phyloP scores from a whole-genome alignment of 495 filamentous ascomycete species.

The Aspergillus kassunensis region DNA sequence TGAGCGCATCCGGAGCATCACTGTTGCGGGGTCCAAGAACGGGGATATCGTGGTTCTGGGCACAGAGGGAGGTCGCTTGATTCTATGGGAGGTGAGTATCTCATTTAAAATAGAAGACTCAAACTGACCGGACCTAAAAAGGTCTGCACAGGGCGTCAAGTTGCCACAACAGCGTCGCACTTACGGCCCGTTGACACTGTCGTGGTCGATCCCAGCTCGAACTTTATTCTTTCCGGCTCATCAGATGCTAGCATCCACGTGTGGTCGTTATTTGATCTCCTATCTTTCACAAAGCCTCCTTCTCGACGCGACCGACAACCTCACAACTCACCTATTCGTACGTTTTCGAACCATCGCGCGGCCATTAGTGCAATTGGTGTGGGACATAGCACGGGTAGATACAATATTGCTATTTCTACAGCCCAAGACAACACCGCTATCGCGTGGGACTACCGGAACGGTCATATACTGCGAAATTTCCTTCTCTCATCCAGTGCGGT shows the following conservation, averaged over 20 bases:
- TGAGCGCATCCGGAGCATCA: slow-evolving; percentile 74
- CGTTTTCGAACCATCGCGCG: slow-evolving; percentile 74
- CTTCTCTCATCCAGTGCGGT: slow-evolving; percentile 68
- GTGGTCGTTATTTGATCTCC: slow-evolving; percentile 74
- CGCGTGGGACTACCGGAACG: slow-evolving; percentile 84
- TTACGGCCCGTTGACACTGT: slow-evolving; percentile 79
- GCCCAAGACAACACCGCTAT: slow-evolving; percentile 79
- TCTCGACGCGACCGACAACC: slow-evolving; percentile 32
- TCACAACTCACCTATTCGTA: slow-evolving; percentile 55
- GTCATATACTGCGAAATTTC: slow-evolving; percentile 69
- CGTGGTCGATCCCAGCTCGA: slow-evolving; percentile 64
- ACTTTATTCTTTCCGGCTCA: slow-evolving; percentile 82
- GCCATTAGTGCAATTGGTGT: slow-evolving; percentile 67
- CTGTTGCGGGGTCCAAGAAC: slow-evolving; percentile 53
- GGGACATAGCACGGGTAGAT: slow-evolving; percentile 62
- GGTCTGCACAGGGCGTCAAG: slow-evolving; percentile 80
- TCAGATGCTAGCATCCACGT: slow-evolving; percentile 84
- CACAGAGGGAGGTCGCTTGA: slow-evolving; percentile 79
- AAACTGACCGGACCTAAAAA: slow-evolving; percentile 27
- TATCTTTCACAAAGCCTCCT: slow-evolving; percentile 56
- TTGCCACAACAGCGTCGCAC: slow-evolving; percentile 83
- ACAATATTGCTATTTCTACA: slow-evolving; percentile 72
- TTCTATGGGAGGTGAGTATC: slow-evolving; percentile 83
- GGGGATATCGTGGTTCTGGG: slow-evolving; percentile 74
- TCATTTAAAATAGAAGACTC: neutral